Evolutionary conservation across 2,329 filamentous ascomycete species (phyloP).

Genomic region (Ceratocystis colombiana): DNA sequence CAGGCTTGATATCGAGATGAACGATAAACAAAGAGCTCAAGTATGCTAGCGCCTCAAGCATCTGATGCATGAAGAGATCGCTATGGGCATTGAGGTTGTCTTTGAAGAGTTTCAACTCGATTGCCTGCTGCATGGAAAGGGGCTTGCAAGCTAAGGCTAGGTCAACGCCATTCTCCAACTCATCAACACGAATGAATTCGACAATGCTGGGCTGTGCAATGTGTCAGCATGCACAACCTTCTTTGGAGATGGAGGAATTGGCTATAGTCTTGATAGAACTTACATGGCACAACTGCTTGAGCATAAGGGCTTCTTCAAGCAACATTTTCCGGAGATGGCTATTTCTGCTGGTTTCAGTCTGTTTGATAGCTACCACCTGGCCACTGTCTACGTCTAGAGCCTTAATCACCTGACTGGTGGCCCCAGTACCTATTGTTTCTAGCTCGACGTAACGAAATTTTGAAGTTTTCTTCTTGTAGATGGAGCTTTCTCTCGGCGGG

Average conservation of each 20-base stretch:
- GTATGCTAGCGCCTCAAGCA: conserved; percentile 18
- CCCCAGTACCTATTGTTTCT: neutral
- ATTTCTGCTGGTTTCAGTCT: neutral
- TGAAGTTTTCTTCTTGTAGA: neutral
- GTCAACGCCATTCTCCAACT: neutral
- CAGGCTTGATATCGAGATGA: conserved; percentile 22
- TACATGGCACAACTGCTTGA: conserved; percentile 14
- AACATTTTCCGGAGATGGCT: neutral
- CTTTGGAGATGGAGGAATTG: neutral
- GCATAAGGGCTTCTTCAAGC: conserved; percentile 1
- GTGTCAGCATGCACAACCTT: neutral
- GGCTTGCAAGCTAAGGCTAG: conserved; percentile 15
- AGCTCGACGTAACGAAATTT: conserved; percentile 1
- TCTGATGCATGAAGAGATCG: conserved; percentile 19
- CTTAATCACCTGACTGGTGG: neutral
- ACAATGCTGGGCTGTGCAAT: conserved; percentile 11
- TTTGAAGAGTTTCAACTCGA: neutral
- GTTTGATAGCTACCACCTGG: conserved; percentile 12
- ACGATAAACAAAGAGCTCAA: conserved; percentile 2
- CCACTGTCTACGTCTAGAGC: conserved; percentile 14
- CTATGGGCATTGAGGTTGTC: neutral
- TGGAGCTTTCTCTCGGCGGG: neutral
- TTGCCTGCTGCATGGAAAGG: neutral
- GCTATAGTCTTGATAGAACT: neutral
- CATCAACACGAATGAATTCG: conserved; percentile 12